Evolutionary conservation across 208 protist genomes (phyloP), one percentile per base, ranked within the genome.

Genomic region (Leptomonas seymouri): DNA sequence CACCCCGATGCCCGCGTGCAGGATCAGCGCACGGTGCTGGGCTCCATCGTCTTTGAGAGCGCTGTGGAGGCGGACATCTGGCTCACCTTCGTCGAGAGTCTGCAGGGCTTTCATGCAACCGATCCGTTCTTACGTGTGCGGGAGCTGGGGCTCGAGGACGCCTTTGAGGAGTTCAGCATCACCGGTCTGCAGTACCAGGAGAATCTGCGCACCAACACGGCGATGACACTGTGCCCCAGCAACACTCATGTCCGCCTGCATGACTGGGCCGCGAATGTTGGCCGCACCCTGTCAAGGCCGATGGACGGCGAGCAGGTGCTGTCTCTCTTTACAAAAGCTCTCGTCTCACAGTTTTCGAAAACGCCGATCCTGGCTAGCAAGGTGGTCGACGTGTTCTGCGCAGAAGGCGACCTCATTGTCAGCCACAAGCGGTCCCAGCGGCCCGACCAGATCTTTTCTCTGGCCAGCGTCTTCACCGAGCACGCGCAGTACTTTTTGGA

Each of bases 141-240:
- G 18, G 71, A 72, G 54, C 78, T 93, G 8, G 86, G 87, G 50
- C 81, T 94, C 1, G 82, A 93, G 60, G 85, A 88, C 46, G 82
- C 81, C 41, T 94, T 88, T 67, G 88, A 93, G 54, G 85, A 93
- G 69, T 96, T 89, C 72, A 90, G 82, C 59, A 87, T 94, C 64
- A 90, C 86, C 4, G 80, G 75, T 23, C 46, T 86, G 36, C 86
- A 93, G 74, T 96, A 84, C 55, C 87, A 94, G 68, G 86, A 93
- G 53, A 94, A 94, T 60, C 53, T 94, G 46, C 53, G 78, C 36
- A 57, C 64, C 14, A 86, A 90, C 67, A 74, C 76, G 7, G 75
- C 82, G 27, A 61, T 87, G 44, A 63, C 71, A 57, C 44, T 90
- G 30, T 93, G 87, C 59, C 76, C 77, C 20, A 67, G 71, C 50